A percentile compares a stretch with the other conserved stretches of the same genome.
These are phyloP conservation scores for Nemania sp. DNA, from an alignment of 2,329 filamentous ascomycete species.

Conservation along the genomic window DNA sequence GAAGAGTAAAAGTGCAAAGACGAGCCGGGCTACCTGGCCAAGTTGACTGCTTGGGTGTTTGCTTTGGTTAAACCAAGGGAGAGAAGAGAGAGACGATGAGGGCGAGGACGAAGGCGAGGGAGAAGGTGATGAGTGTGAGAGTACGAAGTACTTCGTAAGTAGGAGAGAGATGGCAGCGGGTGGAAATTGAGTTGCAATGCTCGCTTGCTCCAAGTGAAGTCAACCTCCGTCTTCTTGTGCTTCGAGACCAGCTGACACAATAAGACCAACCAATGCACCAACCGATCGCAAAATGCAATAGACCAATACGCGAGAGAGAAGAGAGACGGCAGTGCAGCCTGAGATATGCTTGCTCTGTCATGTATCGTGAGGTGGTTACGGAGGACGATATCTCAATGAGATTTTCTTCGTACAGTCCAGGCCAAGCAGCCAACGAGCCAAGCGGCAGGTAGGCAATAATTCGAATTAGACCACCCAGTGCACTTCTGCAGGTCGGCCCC, in stretches of 20 bases:
- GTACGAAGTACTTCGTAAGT: no score
- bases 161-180: no score
- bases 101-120: no score
- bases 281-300: no score
- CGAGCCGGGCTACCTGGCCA: no score
- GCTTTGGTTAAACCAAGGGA: no score
- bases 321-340: conserved; percentile 9
- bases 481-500: conserved; percentile 21
- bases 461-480: conserved; percentile 22
- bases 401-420: conserved; percentile 36
- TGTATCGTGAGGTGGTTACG: conserved; percentile 10
- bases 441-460: conserved; percentile 19
- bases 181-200: not conserved
- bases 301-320: no score
- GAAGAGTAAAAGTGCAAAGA: no score
- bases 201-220: conserved; percentile 16
- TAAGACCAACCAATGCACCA: conserved; percentile 6
- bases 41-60: no score
- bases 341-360: conserved; percentile 15
- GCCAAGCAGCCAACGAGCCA: conserved; percentile 16
- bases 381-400: conserved; percentile 36
- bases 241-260: conserved; percentile 11
- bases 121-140: no score
- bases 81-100: no score
- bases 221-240: conserved; percentile 10